Evolutionary conservation across 2,329 filamentous ascomycete species (phyloP).

Genomic region (Penicillium polonicum): DNA sequence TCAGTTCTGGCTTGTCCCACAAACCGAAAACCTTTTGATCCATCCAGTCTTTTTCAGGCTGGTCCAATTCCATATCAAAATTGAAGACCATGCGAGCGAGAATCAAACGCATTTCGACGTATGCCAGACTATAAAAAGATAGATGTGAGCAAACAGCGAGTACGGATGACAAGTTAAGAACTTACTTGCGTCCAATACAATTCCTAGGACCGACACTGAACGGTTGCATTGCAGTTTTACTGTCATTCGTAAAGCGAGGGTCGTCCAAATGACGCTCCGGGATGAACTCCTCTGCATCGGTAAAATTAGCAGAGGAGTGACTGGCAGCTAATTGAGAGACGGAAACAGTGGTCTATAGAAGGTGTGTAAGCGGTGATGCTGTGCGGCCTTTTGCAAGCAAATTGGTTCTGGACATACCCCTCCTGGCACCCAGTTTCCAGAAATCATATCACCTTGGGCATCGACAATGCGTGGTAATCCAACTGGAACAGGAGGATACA

Average conservation of each 20-base stretch:
- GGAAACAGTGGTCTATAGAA: slow-evolving; percentile 41
- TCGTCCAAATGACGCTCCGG: slow-evolving; percentile 20
- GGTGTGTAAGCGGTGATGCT: neutral
- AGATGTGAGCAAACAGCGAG: neutral
- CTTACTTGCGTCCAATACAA: slow-evolving; percentile 43
- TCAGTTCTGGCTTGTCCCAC: slow-evolving; percentile 12
- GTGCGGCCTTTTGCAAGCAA: neutral
- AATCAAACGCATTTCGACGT: slow-evolving; percentile 20
- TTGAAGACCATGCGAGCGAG: slow-evolving; percentile 17
- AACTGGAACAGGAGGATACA: slow-evolving; percentile 37
- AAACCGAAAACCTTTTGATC: slow-evolving; percentile 10
- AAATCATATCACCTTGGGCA: slow-evolving; percentile 17
- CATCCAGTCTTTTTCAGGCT: slow-evolving; percentile 11
- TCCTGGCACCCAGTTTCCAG: slow-evolving; percentile 23
- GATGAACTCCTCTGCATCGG: slow-evolving; percentile 13
- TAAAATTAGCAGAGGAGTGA: slow-evolving; percentile 27
- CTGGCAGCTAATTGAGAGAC: slow-evolving; percentile 48
- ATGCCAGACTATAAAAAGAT: slow-evolving; percentile 11
- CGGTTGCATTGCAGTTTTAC: slow-evolving; percentile 47
- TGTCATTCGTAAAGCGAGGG: slow-evolving; percentile 44
- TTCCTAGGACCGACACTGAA: slow-evolving; percentile 52
- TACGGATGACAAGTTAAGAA: neutral
- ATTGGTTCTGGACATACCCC: slow-evolving; percentile 12
- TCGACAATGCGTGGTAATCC: slow-evolving; percentile 26
- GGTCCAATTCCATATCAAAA: slow-evolving; percentile 16